phyloP scores from a whole-genome alignment of 331 rosid genomes.

The Phaseolus coccineus region DNA sequence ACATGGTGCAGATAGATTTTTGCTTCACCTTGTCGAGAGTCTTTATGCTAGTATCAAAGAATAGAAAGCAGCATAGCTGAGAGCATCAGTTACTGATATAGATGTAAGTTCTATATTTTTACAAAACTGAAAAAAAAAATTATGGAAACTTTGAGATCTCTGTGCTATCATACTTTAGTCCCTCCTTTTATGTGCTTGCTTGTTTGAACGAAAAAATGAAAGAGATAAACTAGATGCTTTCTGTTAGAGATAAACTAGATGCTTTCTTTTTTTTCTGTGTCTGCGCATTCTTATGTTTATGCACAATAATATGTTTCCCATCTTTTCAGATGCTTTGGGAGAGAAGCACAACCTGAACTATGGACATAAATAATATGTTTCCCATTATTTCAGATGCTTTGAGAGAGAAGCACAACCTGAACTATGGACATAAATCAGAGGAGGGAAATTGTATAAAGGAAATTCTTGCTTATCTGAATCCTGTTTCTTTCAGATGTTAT shows the following conservation, averaged over 20 bases:
- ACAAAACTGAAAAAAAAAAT: neutral
- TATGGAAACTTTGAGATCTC: neutral
- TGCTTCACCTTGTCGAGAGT: slow-evolving; percentile 73
- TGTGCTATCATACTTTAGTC: neutral
- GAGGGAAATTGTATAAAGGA: neutral
- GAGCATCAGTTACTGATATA: slow-evolving; percentile 3
- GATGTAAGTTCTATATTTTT: neutral
- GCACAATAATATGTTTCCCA: neutral
- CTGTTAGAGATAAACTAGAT: neutral
- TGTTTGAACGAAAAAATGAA: neutral
- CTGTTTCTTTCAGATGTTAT: neutral
- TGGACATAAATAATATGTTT: neutral
- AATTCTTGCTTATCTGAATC: neutral
- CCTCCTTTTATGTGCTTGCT: slow-evolving; percentile 15
- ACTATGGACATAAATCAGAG: neutral
- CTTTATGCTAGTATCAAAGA: slow-evolving; percentile 60
- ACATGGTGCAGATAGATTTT: slow-evolving; percentile 81
- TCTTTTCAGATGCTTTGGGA: slow-evolving; percentile 6
- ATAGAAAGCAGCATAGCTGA: slow-evolving; percentile 40
- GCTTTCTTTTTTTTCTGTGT: neutral
- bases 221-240: neutral
- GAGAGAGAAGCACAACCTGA: neutral
- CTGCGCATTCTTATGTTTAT: neutral
- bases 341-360: neutral
- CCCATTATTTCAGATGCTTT: slow-evolving; percentile 3